These are phyloP conservation scores for Zoysia japonica DNA, from an alignment of 176 grass and related monocot genomes.

Conservation along the genomic window DNA sequence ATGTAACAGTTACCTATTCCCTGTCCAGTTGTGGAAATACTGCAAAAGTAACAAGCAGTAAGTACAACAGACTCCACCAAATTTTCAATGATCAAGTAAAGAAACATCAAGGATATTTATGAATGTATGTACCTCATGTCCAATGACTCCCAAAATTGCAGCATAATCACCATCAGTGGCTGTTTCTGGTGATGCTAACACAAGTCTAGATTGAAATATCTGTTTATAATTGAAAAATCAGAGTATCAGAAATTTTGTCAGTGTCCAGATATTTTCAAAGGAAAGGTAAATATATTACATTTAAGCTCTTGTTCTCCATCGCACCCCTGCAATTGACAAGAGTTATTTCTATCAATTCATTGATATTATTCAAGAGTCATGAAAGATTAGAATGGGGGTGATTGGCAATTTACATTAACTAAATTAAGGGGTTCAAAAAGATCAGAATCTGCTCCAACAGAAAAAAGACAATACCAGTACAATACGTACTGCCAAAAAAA, in stretches of 20 bases:
- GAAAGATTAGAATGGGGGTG: background rate
- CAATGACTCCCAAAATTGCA: conserved; percentile 94
- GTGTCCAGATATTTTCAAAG: conserved; percentile 15
- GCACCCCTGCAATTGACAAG: conserved; percentile 76
- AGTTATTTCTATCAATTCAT: conserved; percentile 25
- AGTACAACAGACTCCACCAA: conserved; percentile 17
- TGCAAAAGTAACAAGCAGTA: conserved; percentile 50
- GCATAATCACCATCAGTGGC: conserved; percentile 97
- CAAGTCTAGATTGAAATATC: conserved; percentile 99
- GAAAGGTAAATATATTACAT: conserved; percentile 59
- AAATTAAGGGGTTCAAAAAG: background rate
- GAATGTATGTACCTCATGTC: conserved; percentile 75
- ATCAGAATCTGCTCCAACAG: background rate
- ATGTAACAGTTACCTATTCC: conserved; percentile 68
- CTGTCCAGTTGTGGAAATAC: conserved; percentile 99
- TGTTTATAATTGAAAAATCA: conserved; percentile 50
- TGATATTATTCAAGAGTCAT: background rate
- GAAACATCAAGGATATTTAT: conserved; percentile 16
- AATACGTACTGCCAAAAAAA: conserved; percentile 11
- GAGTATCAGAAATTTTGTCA: conserved; percentile 38
- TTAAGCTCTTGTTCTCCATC: conserved; percentile 99
- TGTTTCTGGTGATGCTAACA: conserved; percentile 92
- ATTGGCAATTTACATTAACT: background rate
- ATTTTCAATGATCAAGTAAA: background rate
- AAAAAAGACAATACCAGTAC: background rate